Conservation (phyloP, 208 protist genomes). For the Trypanosoma brucei region DNA sequence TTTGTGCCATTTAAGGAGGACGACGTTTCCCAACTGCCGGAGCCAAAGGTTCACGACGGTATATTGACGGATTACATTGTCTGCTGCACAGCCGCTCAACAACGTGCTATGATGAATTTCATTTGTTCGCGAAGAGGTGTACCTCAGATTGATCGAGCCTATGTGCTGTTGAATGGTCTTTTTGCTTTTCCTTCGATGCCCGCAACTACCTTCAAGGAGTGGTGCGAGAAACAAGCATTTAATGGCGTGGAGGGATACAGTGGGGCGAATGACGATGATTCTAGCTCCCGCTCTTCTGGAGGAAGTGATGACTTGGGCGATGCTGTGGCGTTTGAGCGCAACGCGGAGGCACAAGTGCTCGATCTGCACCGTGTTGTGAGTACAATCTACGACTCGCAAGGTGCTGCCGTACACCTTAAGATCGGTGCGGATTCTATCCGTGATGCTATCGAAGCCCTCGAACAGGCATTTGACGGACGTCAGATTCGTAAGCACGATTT, state of each 20-base stretch:
- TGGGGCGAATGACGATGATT: slow-evolving; percentile 11
- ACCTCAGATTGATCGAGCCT: slow-evolving; percentile 12
- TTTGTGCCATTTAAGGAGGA: slow-evolving; percentile 34
- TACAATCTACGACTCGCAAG: slow-evolving; percentile 82
- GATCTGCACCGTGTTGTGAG: slow-evolving; percentile 75
- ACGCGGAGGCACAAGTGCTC: slow-evolving; percentile 64
- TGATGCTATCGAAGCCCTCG: slow-evolving; percentile 50
- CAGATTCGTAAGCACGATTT: slow-evolving; percentile 69
- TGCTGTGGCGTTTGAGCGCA: slow-evolving; percentile 73
- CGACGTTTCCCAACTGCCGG: neutral
- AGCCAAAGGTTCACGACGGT: slow-evolving; percentile 14
- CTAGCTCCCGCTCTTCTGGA: slow-evolving; percentile 15
- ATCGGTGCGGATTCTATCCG: slow-evolving; percentile 66
- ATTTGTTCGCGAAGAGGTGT: slow-evolving; percentile 5
- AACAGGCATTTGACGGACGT: slow-evolving; percentile 38
- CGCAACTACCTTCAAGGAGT: slow-evolving; percentile 16
- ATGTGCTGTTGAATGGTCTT: slow-evolving; percentile 5
- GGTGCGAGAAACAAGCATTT: slow-evolving; percentile 17
- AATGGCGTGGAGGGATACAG: neutral
- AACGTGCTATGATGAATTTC: slow-evolving; percentile 14
- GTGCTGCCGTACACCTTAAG: slow-evolving; percentile 55
- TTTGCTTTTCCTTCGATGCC: slow-evolving; percentile 25
- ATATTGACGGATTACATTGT: slow-evolving; percentile 24
- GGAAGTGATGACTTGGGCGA: slow-evolving; percentile 48
- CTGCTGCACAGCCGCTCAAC: slow-evolving; percentile 6